Percentiles rank a stretch among this genome's conserved stretches.
Evolutionary conservation across 371 early-diverging fungal genomes (phyloP).

Genomic region (Zopfochytrium polystomum): DNA sequence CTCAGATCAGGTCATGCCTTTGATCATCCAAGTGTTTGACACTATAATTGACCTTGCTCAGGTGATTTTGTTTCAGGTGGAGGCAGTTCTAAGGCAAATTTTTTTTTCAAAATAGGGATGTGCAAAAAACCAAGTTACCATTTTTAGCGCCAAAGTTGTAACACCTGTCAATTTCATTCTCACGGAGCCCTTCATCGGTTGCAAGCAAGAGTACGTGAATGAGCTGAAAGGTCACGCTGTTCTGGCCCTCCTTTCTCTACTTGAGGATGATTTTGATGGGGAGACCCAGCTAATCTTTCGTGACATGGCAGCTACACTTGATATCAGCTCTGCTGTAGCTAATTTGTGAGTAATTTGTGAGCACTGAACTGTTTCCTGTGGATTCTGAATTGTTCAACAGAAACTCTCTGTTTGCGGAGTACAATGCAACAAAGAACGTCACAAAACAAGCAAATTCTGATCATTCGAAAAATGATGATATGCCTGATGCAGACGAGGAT

Average conservation of each 20-base stretch:
- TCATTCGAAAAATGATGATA: background rate
- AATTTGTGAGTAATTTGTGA: slow-evolving; percentile 16
- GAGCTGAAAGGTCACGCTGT: slow-evolving; percentile 54
- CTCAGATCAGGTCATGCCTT: slow-evolving; percentile 35
- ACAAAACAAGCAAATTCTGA: background rate
- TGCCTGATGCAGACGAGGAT: background rate
- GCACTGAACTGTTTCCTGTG: background rate
- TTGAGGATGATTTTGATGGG: slow-evolving; percentile 53
- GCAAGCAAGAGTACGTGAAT: slow-evolving; percentile 30
- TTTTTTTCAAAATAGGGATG: slow-evolving; percentile 35
- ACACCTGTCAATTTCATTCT: slow-evolving; percentile 52
- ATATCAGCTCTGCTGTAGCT: slow-evolving; percentile 33
- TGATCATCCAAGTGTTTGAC: slow-evolving; percentile 58
- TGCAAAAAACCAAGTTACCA: slow-evolving; percentile 40
- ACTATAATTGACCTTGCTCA: slow-evolving; percentile 56
- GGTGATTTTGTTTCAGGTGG: slow-evolving; percentile 10
- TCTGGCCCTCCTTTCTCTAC: slow-evolving; percentile 48
- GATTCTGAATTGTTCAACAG: background rate
- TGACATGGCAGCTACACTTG: slow-evolving; percentile 49
- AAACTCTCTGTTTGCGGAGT: slow-evolving; percentile 1
- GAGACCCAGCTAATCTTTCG: slow-evolving; percentile 49
- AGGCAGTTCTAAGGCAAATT: background rate
- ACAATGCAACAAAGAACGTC: slow-evolving; percentile 1
- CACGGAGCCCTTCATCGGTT: slow-evolving; percentile 25
- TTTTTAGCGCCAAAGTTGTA: slow-evolving; percentile 55